Base-by-base conservation (phyloP, 371 early-diverging fungal genomes). In the Nematocida homosporus region DNA sequence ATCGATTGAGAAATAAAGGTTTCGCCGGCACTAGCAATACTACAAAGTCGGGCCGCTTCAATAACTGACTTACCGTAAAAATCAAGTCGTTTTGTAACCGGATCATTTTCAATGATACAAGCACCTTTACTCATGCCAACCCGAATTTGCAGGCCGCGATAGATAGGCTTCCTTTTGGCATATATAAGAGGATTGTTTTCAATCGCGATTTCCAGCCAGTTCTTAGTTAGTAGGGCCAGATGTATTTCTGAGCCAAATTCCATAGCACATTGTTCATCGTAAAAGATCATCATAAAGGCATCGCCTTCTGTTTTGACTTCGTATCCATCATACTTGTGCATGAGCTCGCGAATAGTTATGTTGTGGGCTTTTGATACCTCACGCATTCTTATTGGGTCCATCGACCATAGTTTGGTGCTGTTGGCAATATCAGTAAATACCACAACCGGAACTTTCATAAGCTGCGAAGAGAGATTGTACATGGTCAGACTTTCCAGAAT, bases 271-370 rank as follows among this genome's bases (percentile, higher is more conserved):
- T 89, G 86, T 1, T 90, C 88, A 53, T 90, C 88, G 37, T 90
- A 89, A 83, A 94, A 94, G 64, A 89, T 89, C 29, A 92, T 92
- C 90, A 93, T 92, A 79, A 93, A 90, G 0, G 92, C 92, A 80
- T 94, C 94, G 41, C 94, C 94, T 86, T 94, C 94, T 1, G 92
- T 93, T 81, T 93, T 93, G 55, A 94, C 94, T 81, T 94, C 94
- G 78, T 93, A 94, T 20, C 94, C 94, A 38, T 92, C 92, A 41
- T 89, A 87, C 42, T 86, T 87, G 50, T 90, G 86, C 47, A 94
- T 83, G 35, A 89, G 87, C 51, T 89, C 86, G 5, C 93, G 86
- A 91, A 94, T 91, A 2, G 89, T 86, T 10, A 81, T 78, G 81
- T 92, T 92, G 81, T 94, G 94, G 27, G 88, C 87, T 81, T 90